Base-by-base conservation (phyloP, 768 basidiomycete genomes). In the Lactarius hatsudake region DNA sequence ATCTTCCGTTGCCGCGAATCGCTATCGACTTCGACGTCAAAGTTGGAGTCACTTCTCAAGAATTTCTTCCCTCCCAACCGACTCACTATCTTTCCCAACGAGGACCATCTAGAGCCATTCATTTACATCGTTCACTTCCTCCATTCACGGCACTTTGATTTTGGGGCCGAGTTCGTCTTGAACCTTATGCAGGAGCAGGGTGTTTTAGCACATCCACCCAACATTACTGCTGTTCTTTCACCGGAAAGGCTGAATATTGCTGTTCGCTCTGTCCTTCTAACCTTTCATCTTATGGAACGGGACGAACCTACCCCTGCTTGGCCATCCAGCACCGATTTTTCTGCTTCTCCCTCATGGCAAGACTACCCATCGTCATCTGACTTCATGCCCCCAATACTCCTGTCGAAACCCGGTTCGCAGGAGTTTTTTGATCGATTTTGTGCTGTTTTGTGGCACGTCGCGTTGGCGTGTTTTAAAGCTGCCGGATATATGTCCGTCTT, bases 1-100 rank as follows among this genome's bases (percentile, higher is more conserved):
- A 81, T 97, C n/a, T 96, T 93, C 74, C 89, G 96, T 18, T 96
- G 94, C 73, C 87, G 90, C 69, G 96, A 98, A 76, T 83, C 90
- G 6, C 79, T 86, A 2, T 91, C 94, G 0, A 89, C 91, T 3
- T 87, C 87, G n/a, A 86, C 87, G n/a, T 78, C 86, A 34, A 93
- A 89, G 73, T 77, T 98, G 48, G 94, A 97, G 68, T 78, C 77
- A 0, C 73, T 96, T 45, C 73, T 92, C 59, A 92, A 87, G 71
- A 81, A 87, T 61, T 89, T 96, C 76, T 93, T 95, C 74, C 93
- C 95, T 6, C 73, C 86, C 5, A 87, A 87, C 64, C 84, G 90
- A 30, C 76, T 84, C 5, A 76, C 78, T 5, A 78, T 90, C 54
- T 82, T 83, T 64, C 87, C 89, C 15, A 79, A 82, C 10, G 96